These are phyloP conservation scores for Fusarium mundagurra DNA, from an alignment of 2,329 filamentous ascomycete genomes.

Conservation along the genomic window DNA sequence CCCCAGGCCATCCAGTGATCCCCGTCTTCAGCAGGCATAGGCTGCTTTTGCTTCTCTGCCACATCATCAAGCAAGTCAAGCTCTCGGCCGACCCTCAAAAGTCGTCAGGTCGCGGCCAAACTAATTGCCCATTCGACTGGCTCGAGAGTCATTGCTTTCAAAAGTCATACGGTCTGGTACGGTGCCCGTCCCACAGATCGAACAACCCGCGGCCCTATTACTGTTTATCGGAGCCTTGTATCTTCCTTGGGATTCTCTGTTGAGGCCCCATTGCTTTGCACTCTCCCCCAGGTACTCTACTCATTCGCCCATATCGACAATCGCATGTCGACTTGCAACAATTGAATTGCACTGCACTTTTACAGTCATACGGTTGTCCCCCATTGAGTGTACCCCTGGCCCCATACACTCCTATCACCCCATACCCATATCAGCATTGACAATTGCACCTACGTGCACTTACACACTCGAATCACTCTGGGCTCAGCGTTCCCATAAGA, in stretches of 20 bases:
- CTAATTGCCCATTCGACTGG: conserved; percentile 28
- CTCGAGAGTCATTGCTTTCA: conserved; percentile 34
- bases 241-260: conserved; percentile 29
- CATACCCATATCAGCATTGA: conserved; percentile 29
- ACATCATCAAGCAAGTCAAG: conserved; percentile 35
- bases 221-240: conserved; percentile 18
- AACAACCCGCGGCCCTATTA: conserved; percentile 28
- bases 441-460: conserved; percentile 29
- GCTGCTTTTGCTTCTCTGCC: conserved; percentile 25
- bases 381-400: conserved; percentile 35
- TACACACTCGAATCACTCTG: conserved; percentile 26
- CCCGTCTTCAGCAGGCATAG: conserved; percentile 20
- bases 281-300: conserved; percentile 22
- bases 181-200: conserved; percentile 42
- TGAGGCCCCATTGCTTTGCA: conserved; percentile 26
- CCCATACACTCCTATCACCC: conserved; percentile 38
- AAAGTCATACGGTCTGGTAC: conserved; percentile 45
- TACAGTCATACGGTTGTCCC: conserved; percentile 40
- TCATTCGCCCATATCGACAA: conserved; percentile 36
- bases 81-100: conserved; percentile 32
- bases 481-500: conserved; percentile 28
- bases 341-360: conserved; percentile 30
- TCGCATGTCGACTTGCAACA: conserved; percentile 34
- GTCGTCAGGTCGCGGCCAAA: conserved; percentile 40
- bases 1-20: conserved; percentile 29